Evolutionary conservation across 139 green algal species (phyloP).

Genomic region (Spirogloea muscicola): DNA sequence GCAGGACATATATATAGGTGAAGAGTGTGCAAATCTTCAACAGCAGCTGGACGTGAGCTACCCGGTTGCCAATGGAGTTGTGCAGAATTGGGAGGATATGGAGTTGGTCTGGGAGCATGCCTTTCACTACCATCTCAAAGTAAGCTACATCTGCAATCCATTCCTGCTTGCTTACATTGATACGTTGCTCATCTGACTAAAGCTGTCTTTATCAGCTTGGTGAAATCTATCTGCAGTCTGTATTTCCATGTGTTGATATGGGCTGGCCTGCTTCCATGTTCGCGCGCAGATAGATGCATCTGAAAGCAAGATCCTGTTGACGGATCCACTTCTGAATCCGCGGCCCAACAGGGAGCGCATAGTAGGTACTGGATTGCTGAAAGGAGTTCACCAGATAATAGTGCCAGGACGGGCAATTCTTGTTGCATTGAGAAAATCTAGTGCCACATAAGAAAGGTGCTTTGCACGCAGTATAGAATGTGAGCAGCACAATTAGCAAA

Average conservation of each 20-base stretch:
- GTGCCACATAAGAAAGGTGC: neutral
- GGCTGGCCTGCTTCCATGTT: no score
- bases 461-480: neutral
- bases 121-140: conserved; percentile 51
- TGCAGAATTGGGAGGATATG: conserved; percentile 75
- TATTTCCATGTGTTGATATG: no score
- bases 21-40: conserved; percentile 48
- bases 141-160: no score
- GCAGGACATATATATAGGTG: conserved; percentile 57
- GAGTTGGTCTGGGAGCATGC: conserved; percentile 62
- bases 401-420: neutral
- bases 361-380: conserved; percentile 26
- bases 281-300: conserved; percentile 36
- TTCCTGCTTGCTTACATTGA: no score
- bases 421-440: no score
- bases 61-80: conserved; percentile 67
- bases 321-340: conserved; percentile 65
- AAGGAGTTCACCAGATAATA: neutral
- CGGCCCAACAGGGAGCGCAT: conserved; percentile 56
- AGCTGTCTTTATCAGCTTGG: neutral
- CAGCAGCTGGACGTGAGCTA: conserved; percentile 65
- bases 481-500: no score
- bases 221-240: neutral
- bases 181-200: neutral
- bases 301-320: conserved; percentile 66